Percentiles rank a stretch among this genome's conserved stretches.
These are phyloP conservation scores for Oryza officinalis DNA, from an alignment of 176 grass and related monocot genomes.

Conservation along the genomic window DNA sequence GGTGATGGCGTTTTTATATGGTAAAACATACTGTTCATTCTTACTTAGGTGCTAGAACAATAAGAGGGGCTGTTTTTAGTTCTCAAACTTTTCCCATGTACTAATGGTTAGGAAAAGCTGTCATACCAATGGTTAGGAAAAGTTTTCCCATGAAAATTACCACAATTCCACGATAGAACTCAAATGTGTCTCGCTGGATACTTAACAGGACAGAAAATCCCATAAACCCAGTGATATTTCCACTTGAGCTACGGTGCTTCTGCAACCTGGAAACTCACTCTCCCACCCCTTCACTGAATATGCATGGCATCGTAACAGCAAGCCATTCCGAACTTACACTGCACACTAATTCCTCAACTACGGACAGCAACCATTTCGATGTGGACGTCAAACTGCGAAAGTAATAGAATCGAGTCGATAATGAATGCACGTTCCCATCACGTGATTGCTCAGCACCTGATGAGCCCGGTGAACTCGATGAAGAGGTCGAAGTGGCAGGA, in stretches of 20 bases:
- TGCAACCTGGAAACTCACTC: not conserved
- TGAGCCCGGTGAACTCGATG: slow-evolving; percentile 87
- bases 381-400: not conserved
- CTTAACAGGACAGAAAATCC: not conserved
- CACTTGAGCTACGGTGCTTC: not conserved
- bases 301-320: not conserved
- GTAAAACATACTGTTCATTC: not conserved
- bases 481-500: slow-evolving; percentile 81
- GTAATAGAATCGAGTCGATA: not conserved
- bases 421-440: not conserved
- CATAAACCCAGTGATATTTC: not conserved
- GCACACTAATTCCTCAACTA: not conserved
- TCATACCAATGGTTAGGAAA: not conserved
- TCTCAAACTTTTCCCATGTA: not conserved
- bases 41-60: not conserved
- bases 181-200: not conserved
- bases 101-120: not conserved
- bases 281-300: not conserved
- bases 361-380: not conserved
- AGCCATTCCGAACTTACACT: not conserved
- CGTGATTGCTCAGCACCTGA: slow-evolving; percentile 57
- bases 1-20: not conserved
- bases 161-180: not conserved
- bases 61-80: not conserved
- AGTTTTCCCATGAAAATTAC: not conserved